Percentiles rank a stretch among this genome's conserved stretches.
Evolutionary conservation across 2,329 filamentous ascomycete genomes (phyloP).

Genomic region (Colletotrichum aenigma): DNA sequence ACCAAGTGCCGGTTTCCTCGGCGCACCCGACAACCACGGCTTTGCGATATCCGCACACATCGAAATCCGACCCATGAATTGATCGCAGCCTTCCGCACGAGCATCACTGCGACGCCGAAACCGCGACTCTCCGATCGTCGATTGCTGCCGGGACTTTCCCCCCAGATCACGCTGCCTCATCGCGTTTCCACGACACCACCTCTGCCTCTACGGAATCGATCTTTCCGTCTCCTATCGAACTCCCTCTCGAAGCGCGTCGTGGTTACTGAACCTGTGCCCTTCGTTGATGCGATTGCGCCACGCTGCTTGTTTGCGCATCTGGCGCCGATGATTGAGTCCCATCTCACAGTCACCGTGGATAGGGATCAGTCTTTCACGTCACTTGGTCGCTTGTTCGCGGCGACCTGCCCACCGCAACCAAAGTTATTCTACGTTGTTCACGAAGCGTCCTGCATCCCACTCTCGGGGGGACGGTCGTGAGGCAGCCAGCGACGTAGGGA

Average conservation of each 20-base stretch:
- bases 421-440: not conserved
- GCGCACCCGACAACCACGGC: not conserved
- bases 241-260: not conserved
- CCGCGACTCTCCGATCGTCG: not conserved
- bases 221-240: not conserved
- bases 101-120: not conserved
- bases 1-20: not conserved
- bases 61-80: not conserved
- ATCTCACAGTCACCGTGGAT: not conserved
- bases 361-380: conserved; percentile 3
- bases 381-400: not conserved
- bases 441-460: not conserved
- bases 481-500: conserved; percentile 18
- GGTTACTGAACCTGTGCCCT: not conserved
- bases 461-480: conserved; percentile 15
- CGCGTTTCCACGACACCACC: conserved; percentile 5
- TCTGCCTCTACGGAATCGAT: not conserved
- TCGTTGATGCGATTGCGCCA: conserved; percentile 17
- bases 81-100: not conserved
- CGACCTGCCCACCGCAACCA: not conserved
- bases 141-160: not conserved
- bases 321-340: conserved; percentile 21
- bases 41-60: not conserved
- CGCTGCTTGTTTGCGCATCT: conserved; percentile 12
- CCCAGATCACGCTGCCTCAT: not conserved